Base-by-base conservation (phyloP, 176 grass and related monocot species). In the Cenchrus fungigraminus region DNA sequence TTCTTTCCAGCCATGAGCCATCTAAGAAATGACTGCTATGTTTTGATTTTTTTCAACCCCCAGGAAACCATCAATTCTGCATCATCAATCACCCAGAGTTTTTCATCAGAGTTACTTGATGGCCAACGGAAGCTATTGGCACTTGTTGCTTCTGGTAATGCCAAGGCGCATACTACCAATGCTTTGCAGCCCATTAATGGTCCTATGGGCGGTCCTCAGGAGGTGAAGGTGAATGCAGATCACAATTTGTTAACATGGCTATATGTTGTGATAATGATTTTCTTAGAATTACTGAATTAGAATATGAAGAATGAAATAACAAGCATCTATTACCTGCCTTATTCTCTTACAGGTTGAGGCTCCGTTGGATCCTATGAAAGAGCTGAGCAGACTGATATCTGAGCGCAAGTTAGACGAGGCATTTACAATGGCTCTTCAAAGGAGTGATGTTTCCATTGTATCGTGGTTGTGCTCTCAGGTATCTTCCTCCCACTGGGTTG, bases 381-480 rank as follows among this genome's bases (percentile, higher is more conserved):
- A 97, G 71, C 85, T 99, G 61, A 42, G 82, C 59, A 95, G 97
- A 81, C 65, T 99, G 57, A 85, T 99, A 80, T 82, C 90, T 63
- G 97, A 99, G 67, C 82, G 73, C 66, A 99, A 99, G 79, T 94
- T 89, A 56, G 97, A 97, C 1, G 97, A 99, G 82, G 91, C 97
- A 50, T 99, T 99, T 84, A 99, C 93, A 58, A 91, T 94, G 84
- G 97, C 97, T 13, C 94, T 99, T 74, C 97, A 99, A 79, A 94
- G 90, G 89, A 91, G 93, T 82, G 90, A 99, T 2, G 92, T 99
- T 25, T 92, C 97, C n/a, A 87, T 99, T 9, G 97, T 99, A 20
- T 99, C 97, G 66, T 97, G 97, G 97, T 70, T 99, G 45, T 99
- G 97, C 79, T 82, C 97, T 78, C 94, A 97, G 93, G 97, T 99